Base-by-base conservation (phyloP, 495 filamentous ascomycete species). In the Cenococcum geophilum region DNA sequence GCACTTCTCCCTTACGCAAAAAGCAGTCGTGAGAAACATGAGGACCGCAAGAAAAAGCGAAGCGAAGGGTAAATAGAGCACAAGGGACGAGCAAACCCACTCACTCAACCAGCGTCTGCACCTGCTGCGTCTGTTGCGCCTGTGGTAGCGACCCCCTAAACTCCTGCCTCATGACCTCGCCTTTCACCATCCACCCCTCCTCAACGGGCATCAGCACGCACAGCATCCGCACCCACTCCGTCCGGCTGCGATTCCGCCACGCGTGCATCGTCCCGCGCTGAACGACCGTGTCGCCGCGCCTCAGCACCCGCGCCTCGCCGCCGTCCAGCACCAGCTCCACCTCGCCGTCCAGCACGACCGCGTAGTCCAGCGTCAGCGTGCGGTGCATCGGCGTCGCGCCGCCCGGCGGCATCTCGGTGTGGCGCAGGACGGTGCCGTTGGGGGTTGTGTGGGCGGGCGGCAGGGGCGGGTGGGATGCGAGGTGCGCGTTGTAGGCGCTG, bases 231-330 rank as follows among this genome's bases (percentile, higher is more conserved):
- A 4, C 3, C 40, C 40, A 45, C 11, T 45, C 40, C 40, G 40
- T 57, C 3, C 20, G 2, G 22, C 73, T 81, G 20, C 61, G 66
- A 68, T 88, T 89, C 5, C 76, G 74, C 83, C 81, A 88, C 4
- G 79, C 78, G 72, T 92, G 88, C 67, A 80, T 83, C 3, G 84
- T 87, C 0, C 73, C 85, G 40, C 86, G 68, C 73, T 89, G 84
- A 14, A 88, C 76, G 4, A 75, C 74, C 9, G 83, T 71, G 64
- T 89, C 85, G 1, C 86, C 86, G 4, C 76, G 67, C 65, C 75
- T 71, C 77, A 89, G 70, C 3, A 69, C 61, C 57, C 75, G 71
- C 50, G 68, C 71, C 66, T 82, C 83, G 0, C 87, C 79, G 63
- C 71, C 59, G 65, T 89, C 86, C 3, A 89, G 70, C 64, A 79